A percentile compares a stretch with the other conserved stretches of the same genome.
phyloP scores from a whole-genome alignment of 2,329 filamentous ascomycete genomes.

The Amylocarpus encephaloides region DNA sequence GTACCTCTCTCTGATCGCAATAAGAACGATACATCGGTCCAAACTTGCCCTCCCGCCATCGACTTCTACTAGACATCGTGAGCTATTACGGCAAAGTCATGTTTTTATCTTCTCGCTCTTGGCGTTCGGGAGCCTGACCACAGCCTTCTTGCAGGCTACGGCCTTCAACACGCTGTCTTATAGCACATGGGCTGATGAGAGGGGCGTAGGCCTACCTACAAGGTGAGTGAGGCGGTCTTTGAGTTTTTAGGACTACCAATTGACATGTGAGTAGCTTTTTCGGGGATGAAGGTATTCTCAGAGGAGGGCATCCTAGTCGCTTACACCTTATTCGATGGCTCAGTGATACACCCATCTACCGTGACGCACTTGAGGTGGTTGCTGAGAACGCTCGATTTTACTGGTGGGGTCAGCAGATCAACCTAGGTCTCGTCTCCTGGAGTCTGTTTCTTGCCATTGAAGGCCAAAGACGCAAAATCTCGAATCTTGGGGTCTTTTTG shows the following conservation, averaged over 20 bases:
- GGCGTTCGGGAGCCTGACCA: slow-evolving; percentile 39
- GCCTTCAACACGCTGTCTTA: slow-evolving; percentile 43
- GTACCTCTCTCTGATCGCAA: slow-evolving; percentile 19
- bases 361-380: slow-evolving; percentile 43
- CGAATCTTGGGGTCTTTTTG: slow-evolving; percentile 49
- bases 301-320: slow-evolving; percentile 28
- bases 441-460: slow-evolving; percentile 52
- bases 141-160: slow-evolving; percentile 39
- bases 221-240: slow-evolving; percentile 27
- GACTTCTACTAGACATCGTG: slow-evolving; percentile 33
- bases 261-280: slow-evolving; percentile 20
- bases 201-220: slow-evolving; percentile 34
- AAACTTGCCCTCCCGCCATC: slow-evolving; percentile 31
- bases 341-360: slow-evolving; percentile 25
- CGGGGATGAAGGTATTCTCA: slow-evolving; percentile 27
- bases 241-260: neutral
- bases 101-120: slow-evolving; percentile 38
- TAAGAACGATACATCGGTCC: slow-evolving; percentile 25
- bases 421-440: slow-evolving; percentile 48
- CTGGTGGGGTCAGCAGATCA: slow-evolving; percentile 58
- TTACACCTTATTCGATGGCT: slow-evolving; percentile 27
- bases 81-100: slow-evolving; percentile 26
- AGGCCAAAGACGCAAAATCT: slow-evolving; percentile 51
- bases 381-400: slow-evolving; percentile 48
- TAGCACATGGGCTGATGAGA: slow-evolving; percentile 41